phyloP scores from a whole-genome alignment of 2,329 filamentous ascomycete species.

The Dissoconium aciculare region DNA sequence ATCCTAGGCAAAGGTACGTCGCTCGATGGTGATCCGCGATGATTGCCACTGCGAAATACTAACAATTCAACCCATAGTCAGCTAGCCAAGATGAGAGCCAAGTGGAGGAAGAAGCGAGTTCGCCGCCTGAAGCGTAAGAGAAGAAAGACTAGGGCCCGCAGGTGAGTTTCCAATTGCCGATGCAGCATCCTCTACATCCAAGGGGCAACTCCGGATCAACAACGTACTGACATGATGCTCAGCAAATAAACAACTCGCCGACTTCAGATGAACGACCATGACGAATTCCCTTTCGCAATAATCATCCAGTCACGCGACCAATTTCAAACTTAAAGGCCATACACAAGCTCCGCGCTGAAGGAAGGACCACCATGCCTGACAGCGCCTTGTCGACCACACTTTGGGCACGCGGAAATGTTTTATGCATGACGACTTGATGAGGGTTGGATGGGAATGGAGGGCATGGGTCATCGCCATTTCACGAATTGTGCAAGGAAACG shows the following conservation, averaged over 20 bases:
- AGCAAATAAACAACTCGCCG: slow-evolving; percentile 35
- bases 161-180: slow-evolving; percentile 46
- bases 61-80: slow-evolving; percentile 11
- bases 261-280: slow-evolving; percentile 10
- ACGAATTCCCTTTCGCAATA: slow-evolving; percentile 15
- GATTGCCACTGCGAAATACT: no score
- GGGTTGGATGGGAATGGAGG: no score
- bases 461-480: no score
- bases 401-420: no score
- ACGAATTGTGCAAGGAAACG: no score
- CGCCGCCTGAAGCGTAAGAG: slow-evolving; percentile 98
- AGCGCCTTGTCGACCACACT: no score
- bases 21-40: slow-evolving; percentile 4
- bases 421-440: no score
- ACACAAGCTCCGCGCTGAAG: slow-evolving; percentile 19
- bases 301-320: slow-evolving; percentile 20
- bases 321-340: no score
- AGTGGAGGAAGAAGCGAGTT: slow-evolving; percentile 99
- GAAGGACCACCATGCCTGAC: slow-evolving; percentile 22
- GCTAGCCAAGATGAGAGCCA: slow-evolving; percentile 63
- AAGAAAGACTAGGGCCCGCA: slow-evolving; percentile 98
- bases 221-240: slow-evolving; percentile 10
- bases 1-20: slow-evolving; percentile 6
- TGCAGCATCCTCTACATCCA: background rate
- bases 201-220: no score